Percentiles rank a stretch among this genome's conserved stretches.
These are phyloP conservation scores for Phytophthora idaei DNA, from an alignment of 352 stramenopile genomes.

Conservation along the genomic window DNA sequence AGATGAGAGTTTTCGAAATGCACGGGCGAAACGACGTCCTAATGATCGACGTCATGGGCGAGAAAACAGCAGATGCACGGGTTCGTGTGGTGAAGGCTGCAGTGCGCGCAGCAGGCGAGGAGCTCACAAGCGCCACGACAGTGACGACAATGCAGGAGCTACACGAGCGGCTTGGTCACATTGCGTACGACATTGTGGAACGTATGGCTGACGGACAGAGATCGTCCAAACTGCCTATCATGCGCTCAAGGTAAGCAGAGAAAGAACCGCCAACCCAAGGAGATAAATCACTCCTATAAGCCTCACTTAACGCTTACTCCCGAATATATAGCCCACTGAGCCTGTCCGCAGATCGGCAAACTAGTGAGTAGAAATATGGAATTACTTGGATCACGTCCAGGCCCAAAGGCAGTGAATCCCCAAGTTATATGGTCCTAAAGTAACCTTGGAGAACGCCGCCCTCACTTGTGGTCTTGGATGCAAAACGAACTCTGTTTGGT, in stretches of 20 bases:
- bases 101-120: too few species aligned
- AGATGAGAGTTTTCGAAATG: background rate
- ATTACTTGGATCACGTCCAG: too few species aligned
- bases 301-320: too few species aligned
- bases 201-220: background rate
- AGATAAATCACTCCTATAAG: background rate
- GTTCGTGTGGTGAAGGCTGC: background rate
- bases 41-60: background rate
- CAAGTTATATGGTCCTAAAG: too few species aligned
- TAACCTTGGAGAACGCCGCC: too few species aligned
- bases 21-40: background rate
- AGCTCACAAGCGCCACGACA: too few species aligned
- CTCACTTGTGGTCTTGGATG: too few species aligned
- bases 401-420: too few species aligned
- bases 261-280: conserved; percentile 11
- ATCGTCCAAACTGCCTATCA: conserved; percentile 1
- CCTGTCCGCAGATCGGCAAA: too few species aligned
- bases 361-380: too few species aligned
- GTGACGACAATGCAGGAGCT: background rate
- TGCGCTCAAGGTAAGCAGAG: conserved; percentile 4
- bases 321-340: too few species aligned
- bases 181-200: conserved; percentile 14
- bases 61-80: background rate
- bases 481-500: too few species aligned
- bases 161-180: background rate